Percentiles rank a stretch among this genome's conserved stretches.
These are phyloP conservation scores for Craterostigma plantagineum DNA, from an alignment of 257 asterid species.

Conservation along the genomic window DNA sequence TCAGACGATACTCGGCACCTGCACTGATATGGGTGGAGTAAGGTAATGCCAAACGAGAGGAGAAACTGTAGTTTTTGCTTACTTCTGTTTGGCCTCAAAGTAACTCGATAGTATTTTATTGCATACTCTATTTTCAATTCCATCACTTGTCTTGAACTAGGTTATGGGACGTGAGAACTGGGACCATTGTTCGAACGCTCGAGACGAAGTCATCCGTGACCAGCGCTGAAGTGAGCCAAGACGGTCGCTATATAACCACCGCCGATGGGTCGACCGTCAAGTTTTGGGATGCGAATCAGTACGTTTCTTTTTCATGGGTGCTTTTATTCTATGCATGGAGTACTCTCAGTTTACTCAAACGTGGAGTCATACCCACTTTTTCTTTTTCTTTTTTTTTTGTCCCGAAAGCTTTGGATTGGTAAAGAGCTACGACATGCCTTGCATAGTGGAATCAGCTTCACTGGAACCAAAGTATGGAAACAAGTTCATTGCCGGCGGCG, in stretches of 20 bases:
- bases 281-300: constrained; percentile 99
- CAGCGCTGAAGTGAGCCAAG: constrained; percentile 96
- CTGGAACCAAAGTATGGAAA: constrained; percentile 80
- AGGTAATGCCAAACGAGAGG: constrained; percentile 33
- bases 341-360: background rate
- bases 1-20: constrained; percentile 78
- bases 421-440: constrained; percentile 71
- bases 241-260: constrained; percentile 85
- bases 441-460: constrained; percentile 84
- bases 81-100: too few species aligned
- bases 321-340: background rate
- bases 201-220: constrained; percentile 78
- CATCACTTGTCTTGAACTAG: too few species aligned
- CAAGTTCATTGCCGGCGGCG: constrained; percentile 90
- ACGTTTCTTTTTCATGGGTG: constrained; percentile 8
- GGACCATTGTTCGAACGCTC: constrained; percentile 68
- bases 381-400: too few species aligned
- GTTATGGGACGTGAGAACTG: constrained; percentile 95
- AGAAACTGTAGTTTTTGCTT: too few species aligned
- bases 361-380: too few species aligned
- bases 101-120: too few species aligned
- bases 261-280: constrained; percentile 78
- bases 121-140: too few species aligned
- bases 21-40: constrained; percentile 78
- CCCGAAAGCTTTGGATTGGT: constrained; percentile 68